Evolutionary conservation across 805 yeast species (phyloP).

Genomic region (Candida sphagnicola): DNA sequence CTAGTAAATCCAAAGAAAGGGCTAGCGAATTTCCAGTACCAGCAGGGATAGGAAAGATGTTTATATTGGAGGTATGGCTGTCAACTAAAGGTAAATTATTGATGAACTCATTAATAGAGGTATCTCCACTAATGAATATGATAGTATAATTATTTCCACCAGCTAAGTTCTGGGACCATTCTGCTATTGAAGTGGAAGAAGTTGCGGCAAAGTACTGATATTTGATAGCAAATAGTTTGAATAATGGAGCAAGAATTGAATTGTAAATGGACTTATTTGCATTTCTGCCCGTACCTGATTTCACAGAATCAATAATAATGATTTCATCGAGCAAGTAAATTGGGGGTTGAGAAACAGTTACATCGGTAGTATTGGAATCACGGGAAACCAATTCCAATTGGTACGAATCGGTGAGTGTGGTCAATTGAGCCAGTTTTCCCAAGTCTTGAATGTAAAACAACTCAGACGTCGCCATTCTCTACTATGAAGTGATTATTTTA

Average conservation of each 20-base stretch:
- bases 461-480: not conserved
- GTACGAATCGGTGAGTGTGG: not conserved
- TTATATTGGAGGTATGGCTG: slow-evolving; percentile 8
- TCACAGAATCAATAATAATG: slow-evolving; percentile 44
- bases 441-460: not conserved
- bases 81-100: slow-evolving; percentile 37
- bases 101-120: slow-evolving; percentile 73
- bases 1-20: slow-evolving; percentile 47
- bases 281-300: slow-evolving; percentile 44
- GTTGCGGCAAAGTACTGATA: slow-evolving; percentile 44
- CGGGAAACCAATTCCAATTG: not conserved
- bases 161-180: slow-evolving; percentile 27
- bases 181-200: slow-evolving; percentile 31
- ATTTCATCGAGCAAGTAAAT: slow-evolving; percentile 10
- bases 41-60: slow-evolving; percentile 51
- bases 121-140: slow-evolving; percentile 78
- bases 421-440: not conserved
- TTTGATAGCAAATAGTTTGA: slow-evolving; percentile 30
- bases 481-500: too few relatives aligned
- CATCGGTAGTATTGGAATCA: not conserved
- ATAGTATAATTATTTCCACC: slow-evolving; percentile 33
- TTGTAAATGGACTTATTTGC: slow-evolving; percentile 33
- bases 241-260: slow-evolving; percentile 44
- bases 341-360: not conserved
- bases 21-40: slow-evolving; percentile 89